Base-by-base conservation (phyloP, 441 rosid species). In the Metrosideros polymorpha region DNA sequence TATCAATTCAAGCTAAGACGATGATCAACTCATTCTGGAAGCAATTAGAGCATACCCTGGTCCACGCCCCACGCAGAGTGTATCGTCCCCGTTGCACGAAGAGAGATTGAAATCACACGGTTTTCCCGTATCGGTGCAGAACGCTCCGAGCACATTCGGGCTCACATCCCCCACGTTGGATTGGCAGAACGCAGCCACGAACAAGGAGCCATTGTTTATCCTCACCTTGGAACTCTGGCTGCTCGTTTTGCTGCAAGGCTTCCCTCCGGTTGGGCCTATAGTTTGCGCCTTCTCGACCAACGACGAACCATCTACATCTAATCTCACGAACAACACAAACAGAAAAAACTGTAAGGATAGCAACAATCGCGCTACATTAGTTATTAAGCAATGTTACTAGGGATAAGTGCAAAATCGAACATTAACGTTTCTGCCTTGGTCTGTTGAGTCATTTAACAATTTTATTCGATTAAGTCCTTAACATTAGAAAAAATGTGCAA, bases 81-180 rank as follows among this genome's bases (percentile, higher is more conserved):
- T 89, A 84, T 88, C 93, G 39, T 91, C 91, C 82, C 95, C 95
- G 10, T 91, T 84, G 84, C 96, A 94, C 2, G 96, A 90, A 57
- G 94, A 93, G 89, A 83, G 93, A 86, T 94, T 94, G 87, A 93
- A 93, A 87, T 94, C 92, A 19, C 96, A 92, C 15, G 92, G 91
- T 45, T 90, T 89, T 50, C 93, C 94, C 1, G 82, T 90, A 83
- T 93, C 91, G 5, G 32, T 90, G 87, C 95, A 93, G 79, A 92
- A 94, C 27, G 95, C 93, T 86, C 94, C 95, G 4, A 91, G 88
- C 90, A 94, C 95, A 84, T 93, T 94, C 39, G 94, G 95, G 29
- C 89, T 89, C 76, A 94, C 93, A 55, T 91, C 96, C 66, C 96
- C 94, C 8, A 92, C 94, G 83, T 91, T 94, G 47, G 96, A 93